Base-by-base conservation (phyloP, 192 early-diverging fungal genomes). In the Umbelopsis sp. region DNA sequence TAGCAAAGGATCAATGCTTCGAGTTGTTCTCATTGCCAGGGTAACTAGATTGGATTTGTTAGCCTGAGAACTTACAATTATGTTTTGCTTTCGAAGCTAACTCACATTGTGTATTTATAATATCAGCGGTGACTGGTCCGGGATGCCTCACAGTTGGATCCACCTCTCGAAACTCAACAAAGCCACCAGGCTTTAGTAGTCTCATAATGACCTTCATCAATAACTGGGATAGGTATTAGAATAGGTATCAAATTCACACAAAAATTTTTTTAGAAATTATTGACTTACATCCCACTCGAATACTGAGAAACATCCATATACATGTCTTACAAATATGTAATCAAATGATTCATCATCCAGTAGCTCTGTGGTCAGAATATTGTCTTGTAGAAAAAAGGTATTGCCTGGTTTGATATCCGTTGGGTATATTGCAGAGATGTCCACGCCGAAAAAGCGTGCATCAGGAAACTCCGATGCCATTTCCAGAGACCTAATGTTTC, bases 111-210 rank as follows among this genome's bases (percentile, higher is more conserved):
- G 30, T 61, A 35, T 61, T 61, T 1, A 61, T 30, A 35, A 61
- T 61, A 35, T 61, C 30, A 12, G 10, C 15, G 22, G 71, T 67
- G 10, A 66, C 46, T 10, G 71, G 64, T 16, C 76, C 76, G 15
- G 50, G 27, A 58, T 67, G 23, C 0, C 55, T 12, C 22, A 73
- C 23, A 2, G 55, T 46, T 11, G 76, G 74, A 53, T 80, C 71
- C 44, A 72, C 23, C 52, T 82, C 81, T 10, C 75, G 61, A 13
- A 82, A 49, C 53, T 82, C 81, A 4, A 82, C 70, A 64, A 70
- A 82, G 10, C 81, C 81, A 22, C 78, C 75, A 13, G 81, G 81
- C 70, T 77, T 77, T 3, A 73, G 21, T 13, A 80, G 58, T 25
- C 80, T 45, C 21, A 22, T n/a, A 5, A 79, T 45, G 30, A 78